Evolutionary conservation across 192 early-diverging fungal genomes (phyloP).

Genomic region (Podila minutissima): DNA sequence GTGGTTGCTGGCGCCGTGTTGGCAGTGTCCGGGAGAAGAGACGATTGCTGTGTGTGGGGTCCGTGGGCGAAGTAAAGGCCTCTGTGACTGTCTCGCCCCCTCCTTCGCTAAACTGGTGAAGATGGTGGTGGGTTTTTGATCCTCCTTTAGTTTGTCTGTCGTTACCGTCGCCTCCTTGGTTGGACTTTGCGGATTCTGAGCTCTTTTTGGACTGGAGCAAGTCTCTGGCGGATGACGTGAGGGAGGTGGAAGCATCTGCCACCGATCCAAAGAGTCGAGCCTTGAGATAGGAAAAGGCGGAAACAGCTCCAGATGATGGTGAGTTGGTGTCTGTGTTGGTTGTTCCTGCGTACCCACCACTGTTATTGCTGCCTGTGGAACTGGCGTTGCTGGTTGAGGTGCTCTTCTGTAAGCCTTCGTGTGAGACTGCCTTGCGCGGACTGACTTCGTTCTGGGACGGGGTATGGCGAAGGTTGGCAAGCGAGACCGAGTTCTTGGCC

Average conservation of each 20-base stretch:
- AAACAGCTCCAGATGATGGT: conserved; percentile 2
- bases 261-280: conserved; percentile 34
- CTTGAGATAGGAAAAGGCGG: conserved; percentile 37
- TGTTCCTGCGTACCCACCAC: neutral
- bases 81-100: conserved; percentile 1
- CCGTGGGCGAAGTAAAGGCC: neutral
- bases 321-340: neutral
- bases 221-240: conserved; percentile 28
- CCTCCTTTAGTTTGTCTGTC: neutral
- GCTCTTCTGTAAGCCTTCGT: conserved; percentile 33
- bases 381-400: conserved; percentile 7
- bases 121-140: neutral
- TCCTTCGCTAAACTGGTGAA: neutral
- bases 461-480: conserved; percentile 18
- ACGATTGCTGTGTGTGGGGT: conserved; percentile 3
- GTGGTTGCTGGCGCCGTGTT: conserved; percentile 4
- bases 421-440: conserved; percentile 24
- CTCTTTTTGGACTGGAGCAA: conserved; percentile 17
- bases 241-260: conserved; percentile 20
- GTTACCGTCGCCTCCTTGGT: neutral
- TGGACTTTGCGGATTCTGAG: conserved; percentile 1
- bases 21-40: conserved; percentile 29
- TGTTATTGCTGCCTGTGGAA: neutral
- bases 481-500: conserved; percentile 14
- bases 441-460: conserved; percentile 13